A percentile compares a stretch with the other conserved stretches of the same genome.
Conservation (phyloP, 2,329 filamentous ascomycete genomes). For the Penicillium sp. region DNA sequence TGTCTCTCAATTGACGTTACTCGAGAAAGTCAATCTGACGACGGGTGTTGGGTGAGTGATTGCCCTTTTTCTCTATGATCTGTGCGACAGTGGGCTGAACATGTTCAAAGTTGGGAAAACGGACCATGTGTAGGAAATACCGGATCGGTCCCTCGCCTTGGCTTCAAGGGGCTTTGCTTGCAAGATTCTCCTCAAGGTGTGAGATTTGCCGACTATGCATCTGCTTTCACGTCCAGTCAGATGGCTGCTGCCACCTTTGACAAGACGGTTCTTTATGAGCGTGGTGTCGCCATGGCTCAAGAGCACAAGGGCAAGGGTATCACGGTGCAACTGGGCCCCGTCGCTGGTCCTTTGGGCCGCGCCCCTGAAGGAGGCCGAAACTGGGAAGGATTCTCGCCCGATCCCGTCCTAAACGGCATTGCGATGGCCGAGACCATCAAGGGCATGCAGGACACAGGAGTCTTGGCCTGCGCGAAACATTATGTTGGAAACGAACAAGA, state of each 20-base stretch:
- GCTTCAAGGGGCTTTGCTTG: conserved; percentile 8
- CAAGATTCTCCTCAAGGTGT: conserved; percentile 11
- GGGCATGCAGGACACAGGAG: conserved; percentile 52
- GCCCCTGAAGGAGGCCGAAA: conserved; percentile 11
- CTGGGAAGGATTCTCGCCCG: conserved; percentile 40
- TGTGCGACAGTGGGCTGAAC: too few species aligned
- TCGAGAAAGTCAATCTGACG: conserved; percentile 11
- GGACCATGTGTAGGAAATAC: conserved; percentile 10
- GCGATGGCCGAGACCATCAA: conserved; percentile 40
- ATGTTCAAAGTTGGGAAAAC: conserved; percentile 1
- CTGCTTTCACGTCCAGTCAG: conserved; percentile 9
- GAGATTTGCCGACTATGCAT: conserved; percentile 10
- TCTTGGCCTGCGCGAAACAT: conserved; percentile 21
- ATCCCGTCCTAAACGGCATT: conserved; percentile 40
- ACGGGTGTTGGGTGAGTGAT: conserved; percentile 10
- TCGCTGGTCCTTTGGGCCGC: conserved; percentile 38
- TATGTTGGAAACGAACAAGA: conserved; percentile 63
- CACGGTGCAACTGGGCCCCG: conserved; percentile 7
- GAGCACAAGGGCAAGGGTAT: conserved; percentile 13
- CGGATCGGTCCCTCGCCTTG: conserved; percentile 10
- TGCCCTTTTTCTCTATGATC: not conserved
- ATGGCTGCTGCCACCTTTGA: conserved; percentile 11
- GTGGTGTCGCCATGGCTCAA: conserved; percentile 9
- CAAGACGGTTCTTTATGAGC: conserved; percentile 4
- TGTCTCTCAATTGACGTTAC: conserved; percentile 6